Evolutionary conservation across 805 yeast genomes (phyloP), one percentile per base, ranked within the genome.

Genomic region (Scheffersomyces stipitis): DNA sequence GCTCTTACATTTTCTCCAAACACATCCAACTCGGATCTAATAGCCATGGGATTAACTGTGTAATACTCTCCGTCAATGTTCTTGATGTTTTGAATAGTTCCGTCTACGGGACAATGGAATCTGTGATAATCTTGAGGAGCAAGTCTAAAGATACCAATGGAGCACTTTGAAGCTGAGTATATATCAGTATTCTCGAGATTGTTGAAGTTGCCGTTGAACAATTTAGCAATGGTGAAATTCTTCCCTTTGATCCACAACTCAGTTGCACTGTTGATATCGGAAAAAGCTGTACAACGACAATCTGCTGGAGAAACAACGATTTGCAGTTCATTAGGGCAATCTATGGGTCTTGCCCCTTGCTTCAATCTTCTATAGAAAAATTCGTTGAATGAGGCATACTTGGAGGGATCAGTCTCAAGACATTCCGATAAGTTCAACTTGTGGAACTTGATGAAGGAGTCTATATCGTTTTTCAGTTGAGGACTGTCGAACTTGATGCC

Each of bases 51-150:
- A 53, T 91, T 91, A 14, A 91, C 99, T 0, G 98, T 91, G 57
- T 87, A 91, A 57, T 91, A 91, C 51, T 89, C 93, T 1, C 98
- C 99, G 24, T 81, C 84, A 22, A 91, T 84, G 46, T 69, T 73
- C 31, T 69, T 69, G 12, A 91, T 81, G 39, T 77, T 70, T 1
- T 85, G 84, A 23, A 93, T 61, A 0, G 56, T 55, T 2, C 97
- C 98, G 40, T 74, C 76, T 2, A 93, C 90, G 0, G 97, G 96
- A 12, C 79, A 73, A 58, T 91, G 99, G 60, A 91, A 90, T 30
- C 99, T 68, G 56, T 91, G 99, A 54, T 91, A 91, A 58, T 91
- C 99, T 57, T 91, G 99, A 1, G 99, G 99, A 0, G 99, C 98
- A 29, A 91, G 66, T 39, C 99, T 66, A 59, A 91, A 91, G 2